phyloP scores from a whole-genome alignment of 129 eudicot genomes.

The Gnaphalium uliginosum region DNA sequence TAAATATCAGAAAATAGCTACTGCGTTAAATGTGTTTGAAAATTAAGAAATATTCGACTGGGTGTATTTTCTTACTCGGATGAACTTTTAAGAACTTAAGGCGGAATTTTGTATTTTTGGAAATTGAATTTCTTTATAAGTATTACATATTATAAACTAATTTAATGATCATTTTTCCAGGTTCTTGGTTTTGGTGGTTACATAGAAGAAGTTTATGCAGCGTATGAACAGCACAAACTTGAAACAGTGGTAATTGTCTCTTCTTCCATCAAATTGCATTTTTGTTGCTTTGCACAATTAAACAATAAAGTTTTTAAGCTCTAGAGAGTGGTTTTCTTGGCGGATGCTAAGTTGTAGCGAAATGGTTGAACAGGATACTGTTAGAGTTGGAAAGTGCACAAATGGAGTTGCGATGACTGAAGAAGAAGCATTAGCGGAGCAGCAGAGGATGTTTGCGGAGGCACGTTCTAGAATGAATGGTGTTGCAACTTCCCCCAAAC shows the following conservation, averaged over 20 bases:
- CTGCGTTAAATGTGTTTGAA: too few relatives aligned
- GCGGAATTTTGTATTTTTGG: too few relatives aligned
- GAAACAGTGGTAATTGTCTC: slow-evolving; percentile 62
- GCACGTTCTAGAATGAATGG: slow-evolving; percentile 98
- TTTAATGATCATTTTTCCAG: slow-evolving; percentile 29
- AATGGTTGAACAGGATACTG: slow-evolving; percentile 53
- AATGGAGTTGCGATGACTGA: slow-evolving; percentile 82
- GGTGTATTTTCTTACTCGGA: too few relatives aligned
- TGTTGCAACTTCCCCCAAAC: slow-evolving; percentile 38
- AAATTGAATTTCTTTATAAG: too few relatives aligned
- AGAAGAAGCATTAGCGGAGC: slow-evolving; percentile 93
- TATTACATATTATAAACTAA: too few relatives aligned
- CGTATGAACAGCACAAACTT: slow-evolving; percentile 83
- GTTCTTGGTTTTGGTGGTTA: slow-evolving; percentile 88
- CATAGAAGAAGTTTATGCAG: slow-evolving; percentile 81
- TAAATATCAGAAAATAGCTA: too few relatives aligned
- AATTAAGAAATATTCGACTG: too few relatives aligned
- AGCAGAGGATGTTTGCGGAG: slow-evolving; percentile 97
- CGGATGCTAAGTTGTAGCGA: neutral
- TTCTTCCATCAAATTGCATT: neutral
- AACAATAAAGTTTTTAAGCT: neutral
- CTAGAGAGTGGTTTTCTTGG: neutral
- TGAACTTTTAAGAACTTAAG: too few relatives aligned
- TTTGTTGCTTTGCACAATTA: neutral
- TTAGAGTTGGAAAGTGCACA: slow-evolving; percentile 65